phyloP scores from a whole-genome alignment of 2,329 filamentous ascomycete genomes.

The Podosphaera xanthii region DNA sequence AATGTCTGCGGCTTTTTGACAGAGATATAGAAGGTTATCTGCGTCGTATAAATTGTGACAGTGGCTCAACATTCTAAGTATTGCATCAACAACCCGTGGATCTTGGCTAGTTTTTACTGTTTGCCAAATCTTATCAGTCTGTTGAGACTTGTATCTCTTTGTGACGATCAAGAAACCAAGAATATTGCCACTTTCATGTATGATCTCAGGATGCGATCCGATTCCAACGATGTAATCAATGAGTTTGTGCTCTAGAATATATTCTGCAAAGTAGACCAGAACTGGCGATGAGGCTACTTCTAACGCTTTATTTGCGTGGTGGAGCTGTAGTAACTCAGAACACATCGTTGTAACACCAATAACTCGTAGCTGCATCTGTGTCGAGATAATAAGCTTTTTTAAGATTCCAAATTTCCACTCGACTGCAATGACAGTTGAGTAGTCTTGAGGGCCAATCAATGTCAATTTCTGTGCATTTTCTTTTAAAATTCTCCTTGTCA shows the following conservation, averaged over 20 bases:
- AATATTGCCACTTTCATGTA: slow-evolving; percentile 59
- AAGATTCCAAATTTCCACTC: slow-evolving; percentile 50
- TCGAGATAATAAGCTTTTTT: slow-evolving; percentile 53
- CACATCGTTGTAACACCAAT: slow-evolving; percentile 57
- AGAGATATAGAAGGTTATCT: slow-evolving; percentile 37
- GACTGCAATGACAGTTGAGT: slow-evolving; percentile 28
- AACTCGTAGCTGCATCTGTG: slow-evolving; percentile 78
- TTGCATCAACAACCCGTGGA: slow-evolving; percentile 59
- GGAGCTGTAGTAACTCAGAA: slow-evolving; percentile 41
- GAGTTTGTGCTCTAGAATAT: slow-evolving; percentile 46
- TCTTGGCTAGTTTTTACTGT: slow-evolving; percentile 65
- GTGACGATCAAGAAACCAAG: slow-evolving; percentile 72
- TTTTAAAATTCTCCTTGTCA: slow-evolving; percentile 9
- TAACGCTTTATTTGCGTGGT: slow-evolving; percentile 26
- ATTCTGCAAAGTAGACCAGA: slow-evolving; percentile 43
- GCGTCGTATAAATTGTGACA: slow-evolving; percentile 27
- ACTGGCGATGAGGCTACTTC: slow-evolving; percentile 24
- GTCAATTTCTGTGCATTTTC: slow-evolving; percentile 11
- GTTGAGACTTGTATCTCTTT: slow-evolving; percentile 41
- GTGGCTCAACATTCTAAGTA: slow-evolving; percentile 38
- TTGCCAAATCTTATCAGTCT: slow-evolving; percentile 68
- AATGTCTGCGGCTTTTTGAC: slow-evolving; percentile 43
- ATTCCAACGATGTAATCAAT: slow-evolving; percentile 75
- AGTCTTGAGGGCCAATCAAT: slow-evolving; percentile 17
- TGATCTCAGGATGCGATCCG: slow-evolving; percentile 80